Base-by-base conservation (phyloP, 495 filamentous ascomycete genomes). In the Bathelium albidoporum region DNA sequence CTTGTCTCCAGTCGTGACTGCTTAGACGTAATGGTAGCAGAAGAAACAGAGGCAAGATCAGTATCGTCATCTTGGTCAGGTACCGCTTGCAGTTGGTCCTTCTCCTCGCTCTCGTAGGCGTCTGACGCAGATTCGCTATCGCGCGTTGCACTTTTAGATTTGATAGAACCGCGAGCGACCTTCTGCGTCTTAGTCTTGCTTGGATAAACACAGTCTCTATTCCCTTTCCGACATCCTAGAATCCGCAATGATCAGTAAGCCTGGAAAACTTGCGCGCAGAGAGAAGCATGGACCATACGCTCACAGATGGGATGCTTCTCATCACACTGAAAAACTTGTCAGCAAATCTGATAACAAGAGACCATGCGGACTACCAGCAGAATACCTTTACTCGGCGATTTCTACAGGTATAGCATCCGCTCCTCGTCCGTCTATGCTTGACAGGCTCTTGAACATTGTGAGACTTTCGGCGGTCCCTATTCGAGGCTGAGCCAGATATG, bases 391-490 rank as follows among this genome's bases (percentile, higher is more conserved):
- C 91, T 67, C 94, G 81, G 53, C 94, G 83, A 63, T 85, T 83
- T 69, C 94, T 84, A 72, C 94, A 98, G 16, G 94, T 98, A 74
- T 88, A 96, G 76, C 94, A 98, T 36, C 94, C 94, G 63, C 89
- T 96, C 66, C 94, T 81, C 53, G 94, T 97, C 65, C 94, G 86
- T 59, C 92, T 88, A 70, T 97, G 93, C 73, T 97, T 98, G 68
- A 95, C 88, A 67, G 89, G 86, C 62, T 96, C 92, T 29, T 55
- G 49, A 29, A 16, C 24, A 29, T 55, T 55, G 26, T 55, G 49
- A 26, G 49, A 26, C 29, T 55, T 55, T 3, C 49, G 49, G 29
- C 49, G 20, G 16, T 55, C 49, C 29, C 49, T 26, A 55, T 55
- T 55, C 24, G 24, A 28, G 24, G 5, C 29, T 9, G 49, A 28